These are phyloP conservation scores for Fusarium napiforme DNA, from an alignment of 2,329 filamentous ascomycete species.

Conservation along the genomic window DNA sequence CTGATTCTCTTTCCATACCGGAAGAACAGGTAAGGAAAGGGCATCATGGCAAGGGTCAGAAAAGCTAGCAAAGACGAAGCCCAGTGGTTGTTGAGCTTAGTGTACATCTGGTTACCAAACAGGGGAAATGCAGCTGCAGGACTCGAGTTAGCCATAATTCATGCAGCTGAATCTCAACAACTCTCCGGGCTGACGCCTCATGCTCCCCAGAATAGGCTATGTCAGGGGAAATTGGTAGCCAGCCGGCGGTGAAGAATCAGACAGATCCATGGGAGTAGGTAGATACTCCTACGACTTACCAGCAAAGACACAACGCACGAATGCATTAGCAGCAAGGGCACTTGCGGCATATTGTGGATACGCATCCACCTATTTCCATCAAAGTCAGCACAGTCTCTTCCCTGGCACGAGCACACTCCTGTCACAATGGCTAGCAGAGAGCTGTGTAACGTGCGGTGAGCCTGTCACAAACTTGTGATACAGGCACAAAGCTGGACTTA, in stretches of 20 bases:
- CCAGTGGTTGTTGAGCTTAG: conserved; percentile 76
- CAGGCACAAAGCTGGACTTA: conserved; percentile 55
- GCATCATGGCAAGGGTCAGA: conserved; percentile 69
- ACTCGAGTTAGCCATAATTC: neutral
- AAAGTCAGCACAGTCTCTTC: conserved; percentile 33
- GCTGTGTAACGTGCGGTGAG: conserved; percentile 22
- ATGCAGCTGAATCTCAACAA: neutral
- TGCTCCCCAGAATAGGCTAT: neutral
- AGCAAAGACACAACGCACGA: conserved; percentile 81
- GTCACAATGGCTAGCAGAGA: conserved; percentile 16
- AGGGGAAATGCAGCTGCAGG: conserved; percentile 75
- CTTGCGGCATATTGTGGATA: conserved; percentile 80
- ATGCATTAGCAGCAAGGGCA: conserved; percentile 85
- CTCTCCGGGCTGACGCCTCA: neutral
- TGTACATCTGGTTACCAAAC: conserved; percentile 80
- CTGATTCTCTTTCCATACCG: conserved; percentile 68
- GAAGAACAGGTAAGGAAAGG: conserved; percentile 73
- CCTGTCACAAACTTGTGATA: conserved; percentile 21
- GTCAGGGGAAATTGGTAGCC: neutral
- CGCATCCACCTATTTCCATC: conserved; percentile 68
- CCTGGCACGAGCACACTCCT: conserved; percentile 31
- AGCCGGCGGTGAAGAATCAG: conserved; percentile 14
- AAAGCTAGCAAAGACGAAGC: conserved; percentile 71
- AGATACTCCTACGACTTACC: conserved; percentile 53
- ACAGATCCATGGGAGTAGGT: neutral